phyloP scores from a whole-genome alignment of 768 basidiomycete species.

The Cystofilobasidium bisporidii region DNA sequence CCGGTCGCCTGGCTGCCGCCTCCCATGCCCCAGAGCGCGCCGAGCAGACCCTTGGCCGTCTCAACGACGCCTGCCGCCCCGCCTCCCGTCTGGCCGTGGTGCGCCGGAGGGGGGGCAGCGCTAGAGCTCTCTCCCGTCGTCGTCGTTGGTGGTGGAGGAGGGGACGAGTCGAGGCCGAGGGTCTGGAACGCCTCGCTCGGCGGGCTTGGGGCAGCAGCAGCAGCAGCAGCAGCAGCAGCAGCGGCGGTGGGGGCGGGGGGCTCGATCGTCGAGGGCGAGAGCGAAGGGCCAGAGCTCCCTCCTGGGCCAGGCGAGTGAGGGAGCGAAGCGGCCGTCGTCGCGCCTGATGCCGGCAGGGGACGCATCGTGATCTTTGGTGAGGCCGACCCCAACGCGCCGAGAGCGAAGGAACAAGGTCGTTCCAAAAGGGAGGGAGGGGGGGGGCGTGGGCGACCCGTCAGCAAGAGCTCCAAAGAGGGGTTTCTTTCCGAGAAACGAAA shows the following conservation, averaged over 20 bases:
- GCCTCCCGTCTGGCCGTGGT: neutral
- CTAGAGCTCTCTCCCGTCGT: constrained; percentile 31
- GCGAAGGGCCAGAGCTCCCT: neutral
- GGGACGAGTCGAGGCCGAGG: constrained; percentile 17
- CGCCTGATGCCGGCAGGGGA: constrained; percentile 5
- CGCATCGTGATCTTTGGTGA: constrained; percentile 22
- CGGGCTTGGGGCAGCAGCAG: constrained; percentile 3
- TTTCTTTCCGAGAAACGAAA: neutral
- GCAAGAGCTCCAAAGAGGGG: neutral
- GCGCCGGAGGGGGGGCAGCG: constrained; percentile 13
- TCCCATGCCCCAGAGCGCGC: constrained; percentile 48
- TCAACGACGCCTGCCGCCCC: constrained; percentile 50
- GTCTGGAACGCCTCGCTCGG: neutral
- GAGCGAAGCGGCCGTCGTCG: constrained; percentile 22
- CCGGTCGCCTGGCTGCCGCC: neutral
- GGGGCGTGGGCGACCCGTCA: neutral
- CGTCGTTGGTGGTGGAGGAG: neutral
- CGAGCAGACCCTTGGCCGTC: constrained; percentile 66
- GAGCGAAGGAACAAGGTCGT: too few species aligned
- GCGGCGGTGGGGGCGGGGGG: neutral
- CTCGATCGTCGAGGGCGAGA: neutral
- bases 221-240: constrained; percentile 1
- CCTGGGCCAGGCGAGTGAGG: constrained; percentile 14
- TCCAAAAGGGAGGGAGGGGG: too few species aligned
- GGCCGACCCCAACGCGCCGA: neutral